A percentile compares a stretch with the other conserved stretches of the same genome.
These are phyloP conservation scores for Aschersonia sp. DNA, from an alignment of 2,329 filamentous ascomycete species.

Conservation along the genomic window DNA sequence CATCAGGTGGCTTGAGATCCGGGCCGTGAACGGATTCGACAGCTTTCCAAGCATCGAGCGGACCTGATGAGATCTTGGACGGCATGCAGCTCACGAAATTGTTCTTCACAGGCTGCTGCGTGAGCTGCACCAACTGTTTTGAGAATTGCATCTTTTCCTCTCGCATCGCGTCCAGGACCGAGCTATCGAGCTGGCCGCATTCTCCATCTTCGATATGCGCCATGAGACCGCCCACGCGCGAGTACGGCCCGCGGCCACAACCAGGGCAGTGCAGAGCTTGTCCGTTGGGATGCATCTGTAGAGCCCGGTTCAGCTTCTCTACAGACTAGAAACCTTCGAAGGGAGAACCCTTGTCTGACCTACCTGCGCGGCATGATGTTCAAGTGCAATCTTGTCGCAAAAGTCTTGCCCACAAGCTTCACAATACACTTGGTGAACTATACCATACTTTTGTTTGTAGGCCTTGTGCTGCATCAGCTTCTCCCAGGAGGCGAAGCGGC, in stretches of 20 bases:
- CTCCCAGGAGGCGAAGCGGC: constrained; percentile 11
- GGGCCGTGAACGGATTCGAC: neutral
- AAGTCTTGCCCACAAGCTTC: constrained; percentile 22
- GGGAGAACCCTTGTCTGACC: neutral
- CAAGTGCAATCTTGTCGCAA: constrained; percentile 1
- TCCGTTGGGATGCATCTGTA: constrained; percentile 9
- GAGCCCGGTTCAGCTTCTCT: too few relatives aligned
- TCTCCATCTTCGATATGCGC: constrained; percentile 27
- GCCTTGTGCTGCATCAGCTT: constrained; percentile 15
- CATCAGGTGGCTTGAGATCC: neutral
- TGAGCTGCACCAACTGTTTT: constrained; percentile 12
- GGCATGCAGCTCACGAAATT: constrained; percentile 14
- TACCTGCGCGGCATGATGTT: neutral
- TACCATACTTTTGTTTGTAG: constrained; percentile 10
- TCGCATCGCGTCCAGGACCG: constrained; percentile 18
- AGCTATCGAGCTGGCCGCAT: constrained; percentile 21
- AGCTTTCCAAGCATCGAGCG: neutral
- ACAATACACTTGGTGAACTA: constrained; percentile 20
- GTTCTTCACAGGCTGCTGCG: constrained; percentile 12
- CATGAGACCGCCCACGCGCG: constrained; percentile 22
- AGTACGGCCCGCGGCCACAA: constrained; percentile 23
- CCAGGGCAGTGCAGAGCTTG: constrained; percentile 32
- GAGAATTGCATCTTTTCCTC: constrained; percentile 22
- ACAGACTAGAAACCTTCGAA: too few relatives aligned
- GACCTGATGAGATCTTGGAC: neutral